Evolutionary conservation across 495 filamentous ascomycete species (phyloP).

Genomic region (Parathielavia appendiculata): DNA sequence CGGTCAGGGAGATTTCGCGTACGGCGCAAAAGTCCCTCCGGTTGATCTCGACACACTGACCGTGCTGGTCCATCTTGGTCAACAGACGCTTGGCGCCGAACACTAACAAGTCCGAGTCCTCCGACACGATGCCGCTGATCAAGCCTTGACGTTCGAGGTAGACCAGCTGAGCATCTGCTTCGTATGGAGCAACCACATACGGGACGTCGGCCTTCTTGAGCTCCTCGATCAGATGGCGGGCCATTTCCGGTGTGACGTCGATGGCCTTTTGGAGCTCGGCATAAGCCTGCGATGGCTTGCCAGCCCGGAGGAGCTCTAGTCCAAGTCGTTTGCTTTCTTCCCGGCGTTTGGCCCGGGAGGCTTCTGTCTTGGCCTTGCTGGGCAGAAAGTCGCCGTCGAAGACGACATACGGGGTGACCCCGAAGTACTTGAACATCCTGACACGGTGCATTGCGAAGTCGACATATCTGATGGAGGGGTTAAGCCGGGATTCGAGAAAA

Average conservation of each 20-base stretch:
- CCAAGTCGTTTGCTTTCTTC: slow-evolving; percentile 69
- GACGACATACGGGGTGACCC: slow-evolving; percentile 84
- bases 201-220: slow-evolving; percentile 71
- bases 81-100: slow-evolving; percentile 87
- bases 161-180: slow-evolving; percentile 92
- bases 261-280: slow-evolving; percentile 90
- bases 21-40: slow-evolving; percentile 82
- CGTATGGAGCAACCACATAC: slow-evolving; percentile 94
- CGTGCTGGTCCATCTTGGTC: slow-evolving; percentile 91
- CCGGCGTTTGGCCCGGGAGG: slow-evolving; percentile 60
- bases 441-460: slow-evolving; percentile 89
- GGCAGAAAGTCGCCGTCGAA: slow-evolving; percentile 96
- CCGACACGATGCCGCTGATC: slow-evolving; percentile 83
- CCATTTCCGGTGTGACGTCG: slow-evolving; percentile 96
- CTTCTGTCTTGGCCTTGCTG: slow-evolving; percentile 90
- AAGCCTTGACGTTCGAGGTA: slow-evolving; percentile 83
- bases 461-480: slow-evolving; percentile 59
- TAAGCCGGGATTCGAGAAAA: not conserved
- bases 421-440: slow-evolving; percentile 87
- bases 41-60: slow-evolving; percentile 87
- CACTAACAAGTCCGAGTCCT: slow-evolving; percentile 94
- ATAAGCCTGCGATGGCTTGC: slow-evolving; percentile 74
- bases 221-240: slow-evolving; percentile 83
- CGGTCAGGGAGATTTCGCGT: slow-evolving; percentile 78
- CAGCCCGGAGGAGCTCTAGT: slow-evolving; percentile 72